phyloP scores from a whole-genome alignment of 2,329 filamentous ascomycete species.

The Tolypocladium amazonense region DNA sequence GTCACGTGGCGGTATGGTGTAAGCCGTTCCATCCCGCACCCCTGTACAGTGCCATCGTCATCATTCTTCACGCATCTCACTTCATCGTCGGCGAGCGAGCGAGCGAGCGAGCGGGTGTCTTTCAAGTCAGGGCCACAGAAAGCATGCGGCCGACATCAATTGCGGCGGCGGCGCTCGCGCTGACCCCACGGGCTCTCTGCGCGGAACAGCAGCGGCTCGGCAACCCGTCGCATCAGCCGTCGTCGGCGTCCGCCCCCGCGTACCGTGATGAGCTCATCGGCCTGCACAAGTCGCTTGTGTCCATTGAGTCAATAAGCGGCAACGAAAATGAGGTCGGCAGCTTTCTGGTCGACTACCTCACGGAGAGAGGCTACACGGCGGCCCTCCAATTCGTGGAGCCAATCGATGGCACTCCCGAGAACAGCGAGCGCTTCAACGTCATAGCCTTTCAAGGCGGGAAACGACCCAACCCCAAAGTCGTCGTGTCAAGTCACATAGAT shows the following conservation, averaged over 20 bases:
- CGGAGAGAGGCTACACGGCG: slow-evolving; percentile 31
- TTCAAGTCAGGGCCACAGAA: not conserved
- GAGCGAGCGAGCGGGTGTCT: not conserved
- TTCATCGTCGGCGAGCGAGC: not conserved
- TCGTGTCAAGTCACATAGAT: slow-evolving; percentile 79
- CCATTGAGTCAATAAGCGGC: slow-evolving; percentile 60
- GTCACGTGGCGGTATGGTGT: not conserved
- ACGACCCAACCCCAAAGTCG: slow-evolving; percentile 41
- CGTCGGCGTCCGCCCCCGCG: slow-evolving; percentile 12
- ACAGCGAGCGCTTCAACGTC: slow-evolving; percentile 52
- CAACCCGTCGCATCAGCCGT: not conserved
- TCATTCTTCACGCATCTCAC: not conserved
- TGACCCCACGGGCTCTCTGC: slow-evolving; percentile 4
- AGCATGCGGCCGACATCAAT: not conserved
- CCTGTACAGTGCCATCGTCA: not conserved
- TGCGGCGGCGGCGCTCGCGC: not conserved
- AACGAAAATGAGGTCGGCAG: slow-evolving; percentile 58
- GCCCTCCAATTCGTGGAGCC: slow-evolving; percentile 29
- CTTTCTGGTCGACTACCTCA: slow-evolving; percentile 59
- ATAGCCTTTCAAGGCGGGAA: slow-evolving; percentile 50
- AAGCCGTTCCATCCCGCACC: not conserved
- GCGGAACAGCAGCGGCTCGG: slow-evolving; percentile 3
- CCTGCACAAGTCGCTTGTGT: slow-evolving; percentile 66
- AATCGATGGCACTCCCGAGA: slow-evolving; percentile 16
- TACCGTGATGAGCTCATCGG: slow-evolving; percentile 47